A percentile compares a stretch with the other conserved stretches of the same genome.
phyloP scores from a whole-genome alignment of 257 asterid species.

The Echium plantagineum region DNA sequence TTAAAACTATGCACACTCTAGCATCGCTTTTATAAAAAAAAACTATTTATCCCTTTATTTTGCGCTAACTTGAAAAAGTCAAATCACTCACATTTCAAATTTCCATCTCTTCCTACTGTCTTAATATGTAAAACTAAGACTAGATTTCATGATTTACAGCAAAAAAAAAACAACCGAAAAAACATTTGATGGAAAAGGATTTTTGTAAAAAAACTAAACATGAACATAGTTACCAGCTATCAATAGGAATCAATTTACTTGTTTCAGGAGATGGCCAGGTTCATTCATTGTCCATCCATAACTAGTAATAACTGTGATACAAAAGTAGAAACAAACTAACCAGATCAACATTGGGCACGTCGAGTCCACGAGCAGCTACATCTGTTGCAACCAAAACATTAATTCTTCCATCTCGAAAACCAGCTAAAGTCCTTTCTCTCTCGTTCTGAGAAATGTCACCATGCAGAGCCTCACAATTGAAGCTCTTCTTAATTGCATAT shows the following conservation, averaged over 20 bases:
- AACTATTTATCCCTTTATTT: too few relatives aligned
- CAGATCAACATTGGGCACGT: constrained; percentile 96
- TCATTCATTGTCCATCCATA: background rate
- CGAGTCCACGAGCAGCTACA: constrained; percentile 98
- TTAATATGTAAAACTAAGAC: too few relatives aligned
- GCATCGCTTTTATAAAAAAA: too few relatives aligned
- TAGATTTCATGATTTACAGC: background rate
- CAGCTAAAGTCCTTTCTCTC: constrained; percentile 79
- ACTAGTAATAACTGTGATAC: background rate
- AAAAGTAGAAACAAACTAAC: constrained; percentile 23
- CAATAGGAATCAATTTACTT: background rate
- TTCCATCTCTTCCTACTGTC: too few relatives aligned
- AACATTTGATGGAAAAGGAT: background rate
- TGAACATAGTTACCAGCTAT: background rate
- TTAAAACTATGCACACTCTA: too few relatives aligned
- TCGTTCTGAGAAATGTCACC: constrained; percentile 84
- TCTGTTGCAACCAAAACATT: constrained; percentile 83
- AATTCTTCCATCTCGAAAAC: constrained; percentile 68
- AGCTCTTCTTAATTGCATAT: constrained; percentile 45
- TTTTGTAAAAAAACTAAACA: background rate
- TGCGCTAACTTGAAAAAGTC: too few relatives aligned
- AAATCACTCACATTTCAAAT: too few relatives aligned
- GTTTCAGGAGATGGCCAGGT: background rate
- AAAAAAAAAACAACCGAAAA: background rate
- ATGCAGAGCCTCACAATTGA: constrained; percentile 81